Conservation (phyloP, 345 rosid genomes). For the Kernera saxatilis region DNA sequence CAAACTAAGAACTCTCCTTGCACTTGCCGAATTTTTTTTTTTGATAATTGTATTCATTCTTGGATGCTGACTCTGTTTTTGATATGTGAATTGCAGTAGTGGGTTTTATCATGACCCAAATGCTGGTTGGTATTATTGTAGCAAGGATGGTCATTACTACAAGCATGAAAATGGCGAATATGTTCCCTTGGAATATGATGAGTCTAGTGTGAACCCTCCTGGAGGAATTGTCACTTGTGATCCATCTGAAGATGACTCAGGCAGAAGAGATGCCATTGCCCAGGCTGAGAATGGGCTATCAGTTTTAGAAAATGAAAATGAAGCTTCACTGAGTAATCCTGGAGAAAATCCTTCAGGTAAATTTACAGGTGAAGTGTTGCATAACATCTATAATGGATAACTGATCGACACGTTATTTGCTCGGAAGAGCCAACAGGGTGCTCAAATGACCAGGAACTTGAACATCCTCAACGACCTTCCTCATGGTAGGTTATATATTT, state of each 20-base stretch:
- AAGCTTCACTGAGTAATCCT: constrained; percentile 4
- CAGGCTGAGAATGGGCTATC: constrained; percentile 1
- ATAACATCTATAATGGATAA: neutral
- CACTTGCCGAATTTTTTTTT: neutral
- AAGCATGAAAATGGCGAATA: constrained; percentile 72
- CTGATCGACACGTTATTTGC: constrained; percentile 11
- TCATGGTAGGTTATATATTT: constrained; percentile 46
- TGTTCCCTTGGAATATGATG: constrained; percentile 43
- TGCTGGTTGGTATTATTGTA: constrained; percentile 91
- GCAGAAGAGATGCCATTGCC: neutral
- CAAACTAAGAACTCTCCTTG: neutral
- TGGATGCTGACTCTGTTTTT: constrained; percentile 2
- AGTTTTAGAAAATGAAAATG: constrained; percentile 16
- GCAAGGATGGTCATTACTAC: constrained; percentile 73
- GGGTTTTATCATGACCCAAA: constrained; percentile 83
- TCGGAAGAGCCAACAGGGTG: constrained; percentile 37
- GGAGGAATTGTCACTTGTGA: constrained; percentile 21
- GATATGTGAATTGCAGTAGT: constrained; percentile 42
- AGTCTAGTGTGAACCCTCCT: constrained; percentile 15
- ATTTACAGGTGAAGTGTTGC: neutral
- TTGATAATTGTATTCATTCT: neutral
- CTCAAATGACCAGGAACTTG: constrained; percentile 29
- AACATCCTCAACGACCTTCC: constrained; percentile 62
- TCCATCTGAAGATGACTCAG: constrained; percentile 26
- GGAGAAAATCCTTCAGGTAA: constrained; percentile 16